phyloP scores from a whole-genome alignment of 2,329 filamentous ascomycete species.

The Epichloe hybrida region DNA sequence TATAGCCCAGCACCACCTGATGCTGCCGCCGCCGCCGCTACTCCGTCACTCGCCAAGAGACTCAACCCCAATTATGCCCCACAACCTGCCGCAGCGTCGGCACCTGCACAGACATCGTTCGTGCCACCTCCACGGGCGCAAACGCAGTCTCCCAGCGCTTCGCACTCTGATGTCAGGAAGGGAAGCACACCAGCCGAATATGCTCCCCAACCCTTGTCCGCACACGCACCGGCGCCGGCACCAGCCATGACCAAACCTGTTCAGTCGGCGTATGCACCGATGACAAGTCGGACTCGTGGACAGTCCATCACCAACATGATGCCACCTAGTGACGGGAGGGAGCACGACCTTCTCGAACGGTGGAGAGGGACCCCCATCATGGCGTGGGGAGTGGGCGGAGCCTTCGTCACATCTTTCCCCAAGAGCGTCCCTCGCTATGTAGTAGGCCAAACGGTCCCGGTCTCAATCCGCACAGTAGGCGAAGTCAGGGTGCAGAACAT shows the following conservation, averaged over 20 bases:
- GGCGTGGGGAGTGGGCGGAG: slow-evolving; percentile 76
- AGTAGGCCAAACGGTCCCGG: slow-evolving; percentile 56
- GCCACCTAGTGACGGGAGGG: slow-evolving; percentile 49
- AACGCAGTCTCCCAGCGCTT: slow-evolving; percentile 46
- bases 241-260: slow-evolving; percentile 16
- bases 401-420: slow-evolving; percentile 73
- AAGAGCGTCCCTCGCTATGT: slow-evolving; percentile 79
- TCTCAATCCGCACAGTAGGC: slow-evolving; percentile 70
- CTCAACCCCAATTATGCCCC: slow-evolving; percentile 37
- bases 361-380: slow-evolving; percentile 88
- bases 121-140: slow-evolving; percentile 44
- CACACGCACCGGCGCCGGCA: slow-evolving; percentile 28
- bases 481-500: slow-evolving; percentile 66
- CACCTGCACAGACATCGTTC: slow-evolving; percentile 24
- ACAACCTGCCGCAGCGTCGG: slow-evolving; percentile 18
- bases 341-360: slow-evolving; percentile 66
- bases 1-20: slow-evolving; percentile 25
- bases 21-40: slow-evolving; percentile 21
- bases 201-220: slow-evolving; percentile 40
- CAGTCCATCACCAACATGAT: slow-evolving; percentile 45
- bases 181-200: slow-evolving; percentile 24
- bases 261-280: slow-evolving; percentile 16
- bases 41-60: slow-evolving; percentile 44
- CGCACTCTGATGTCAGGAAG: slow-evolving; percentile 21
- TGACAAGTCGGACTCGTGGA: slow-evolving; percentile 31